These are phyloP conservation scores for Aureobasidium sp. DNA, from an alignment of 2,329 filamentous ascomycete genomes.

Conservation along the genomic window DNA sequence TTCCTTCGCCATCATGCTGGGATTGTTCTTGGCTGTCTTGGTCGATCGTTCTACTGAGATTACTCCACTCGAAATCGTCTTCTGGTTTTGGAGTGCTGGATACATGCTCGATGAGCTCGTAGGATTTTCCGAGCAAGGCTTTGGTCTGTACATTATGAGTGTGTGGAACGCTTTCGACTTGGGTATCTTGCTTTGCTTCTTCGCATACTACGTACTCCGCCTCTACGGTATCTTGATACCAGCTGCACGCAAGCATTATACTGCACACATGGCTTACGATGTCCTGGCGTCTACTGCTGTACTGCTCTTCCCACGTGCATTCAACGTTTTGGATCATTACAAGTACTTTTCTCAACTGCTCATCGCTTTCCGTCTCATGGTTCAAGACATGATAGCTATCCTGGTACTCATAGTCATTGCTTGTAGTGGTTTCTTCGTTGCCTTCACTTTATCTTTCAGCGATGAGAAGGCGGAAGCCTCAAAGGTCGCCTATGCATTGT, in stretches of 20 bases:
- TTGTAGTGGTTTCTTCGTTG: slow-evolving; percentile 92
- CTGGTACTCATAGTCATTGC: slow-evolving; percentile 77
- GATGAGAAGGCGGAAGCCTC: slow-evolving; percentile 62
- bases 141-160: slow-evolving; percentile 93
- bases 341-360: slow-evolving; percentile 92
- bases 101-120: slow-evolving; percentile 97
- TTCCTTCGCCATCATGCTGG: slow-evolving; percentile 78
- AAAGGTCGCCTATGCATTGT: slow-evolving; percentile 75
- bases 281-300: slow-evolving; percentile 89
- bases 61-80: slow-evolving; percentile 75
- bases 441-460: slow-evolving; percentile 75
- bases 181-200: slow-evolving; percentile 76
- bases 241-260: slow-evolving; percentile 58
- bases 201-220: slow-evolving; percentile 84
- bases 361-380: slow-evolving; percentile 92
- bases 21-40: slow-evolving; percentile 78
- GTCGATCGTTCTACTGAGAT: slow-evolving; percentile 69
- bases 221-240: slow-evolving; percentile 81
- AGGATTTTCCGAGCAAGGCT: slow-evolving; percentile 93
- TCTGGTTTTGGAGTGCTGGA: slow-evolving; percentile 97
- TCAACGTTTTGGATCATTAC: slow-evolving; percentile 89
- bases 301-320: slow-evolving; percentile 80
- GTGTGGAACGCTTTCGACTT: slow-evolving; percentile 97
- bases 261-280: slow-evolving; percentile 84
- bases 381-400: slow-evolving; percentile 77